A percentile compares a stretch with the other conserved stretches of the same genome.
phyloP scores from a whole-genome alignment of 257 asterid genomes.

The Scutellaria baicalensis region DNA sequence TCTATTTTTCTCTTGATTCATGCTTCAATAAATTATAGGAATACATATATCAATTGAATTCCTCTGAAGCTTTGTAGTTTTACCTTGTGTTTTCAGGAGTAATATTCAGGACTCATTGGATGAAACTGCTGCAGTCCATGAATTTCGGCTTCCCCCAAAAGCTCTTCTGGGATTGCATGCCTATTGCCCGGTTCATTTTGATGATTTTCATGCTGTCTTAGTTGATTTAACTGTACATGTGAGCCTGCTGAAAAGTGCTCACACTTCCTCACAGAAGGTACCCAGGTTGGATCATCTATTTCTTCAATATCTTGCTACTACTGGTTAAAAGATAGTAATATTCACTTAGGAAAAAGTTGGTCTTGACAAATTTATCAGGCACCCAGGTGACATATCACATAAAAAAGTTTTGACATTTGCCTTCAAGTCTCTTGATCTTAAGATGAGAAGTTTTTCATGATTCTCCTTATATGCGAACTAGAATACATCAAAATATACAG shows the following conservation, averaged over 20 bases:
- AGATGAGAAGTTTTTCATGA: background rate
- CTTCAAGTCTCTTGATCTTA: background rate
- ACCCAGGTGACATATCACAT: background rate
- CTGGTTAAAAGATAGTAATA: background rate
- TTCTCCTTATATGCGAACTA: background rate
- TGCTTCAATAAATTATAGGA: background rate
- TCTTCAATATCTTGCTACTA: constrained; percentile 12
- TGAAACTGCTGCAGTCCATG: constrained; percentile 76
- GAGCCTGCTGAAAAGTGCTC: constrained; percentile 55
- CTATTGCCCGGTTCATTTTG: constrained; percentile 86
- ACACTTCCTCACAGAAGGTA: constrained; percentile 55
- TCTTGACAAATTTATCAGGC: background rate
- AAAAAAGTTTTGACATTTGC: background rate
- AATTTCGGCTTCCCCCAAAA: constrained; percentile 76
- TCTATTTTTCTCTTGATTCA: background rate
- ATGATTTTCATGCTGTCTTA: constrained; percentile 75
- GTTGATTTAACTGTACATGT: constrained; percentile 71
- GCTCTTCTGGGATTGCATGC: constrained; percentile 83
- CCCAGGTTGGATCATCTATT: constrained; percentile 58
- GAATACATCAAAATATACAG: background rate
- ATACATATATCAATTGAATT: background rate
- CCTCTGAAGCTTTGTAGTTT: background rate
- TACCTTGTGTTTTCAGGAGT: constrained; percentile 30
- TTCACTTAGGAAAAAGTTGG: background rate
- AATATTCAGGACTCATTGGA: constrained; percentile 55